Evolutionary conservation across 1,139 yeast genomes (phyloP), one percentile per base, ranked within the genome.

Genomic region (Blastobotrys proliferans): DNA sequence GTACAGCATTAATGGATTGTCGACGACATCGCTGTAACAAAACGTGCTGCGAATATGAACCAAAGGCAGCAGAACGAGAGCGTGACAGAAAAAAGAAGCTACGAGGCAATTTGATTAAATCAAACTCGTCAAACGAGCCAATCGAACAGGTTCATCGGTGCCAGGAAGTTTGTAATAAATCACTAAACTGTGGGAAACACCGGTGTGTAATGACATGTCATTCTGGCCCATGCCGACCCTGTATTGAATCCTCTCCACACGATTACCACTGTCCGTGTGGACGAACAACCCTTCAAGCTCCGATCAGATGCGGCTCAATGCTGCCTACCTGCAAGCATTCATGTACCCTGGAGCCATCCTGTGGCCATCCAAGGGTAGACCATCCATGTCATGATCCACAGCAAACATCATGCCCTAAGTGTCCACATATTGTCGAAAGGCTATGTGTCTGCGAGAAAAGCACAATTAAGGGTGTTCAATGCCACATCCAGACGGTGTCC

Each of bases 221-320:
- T 60, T 68, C 77, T 11, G 97, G 97, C 0, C 76, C 85, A 1
- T 88, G 97, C 64, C 79, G 81, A 2, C 83, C 90, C 8, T 88
- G 97, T 60, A 62, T 85, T 40, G 95, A 87, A 55, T 83, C 95
- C 4, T 75, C 87, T 10, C 78, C 80, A 41, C 92, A 85, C 24
- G 97, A 88, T 59, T 68, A 86, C 53, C 73, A 80, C 2, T 88
- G 97, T 59, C 74, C 83, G 44, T 88, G 97, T 68, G 96, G 97
- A 1, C 72, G 75, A 47, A 88, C 97, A 0, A 72, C 82, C 3
- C 69, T 87, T 8, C 74, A 74, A 40, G 96, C 96, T 0, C 97
- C 97, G 0, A 88, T 87, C 9, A 71, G 96, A 52, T 88, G 97
- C 66, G 97, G 97, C 10, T 78, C 92, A 0, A 70, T 66, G 38